Evolutionary conservation across 176 grass and related monocot species (phyloP), one percentile per base, ranked within the genome.

Genomic region (Phoenix roebelenii): DNA sequence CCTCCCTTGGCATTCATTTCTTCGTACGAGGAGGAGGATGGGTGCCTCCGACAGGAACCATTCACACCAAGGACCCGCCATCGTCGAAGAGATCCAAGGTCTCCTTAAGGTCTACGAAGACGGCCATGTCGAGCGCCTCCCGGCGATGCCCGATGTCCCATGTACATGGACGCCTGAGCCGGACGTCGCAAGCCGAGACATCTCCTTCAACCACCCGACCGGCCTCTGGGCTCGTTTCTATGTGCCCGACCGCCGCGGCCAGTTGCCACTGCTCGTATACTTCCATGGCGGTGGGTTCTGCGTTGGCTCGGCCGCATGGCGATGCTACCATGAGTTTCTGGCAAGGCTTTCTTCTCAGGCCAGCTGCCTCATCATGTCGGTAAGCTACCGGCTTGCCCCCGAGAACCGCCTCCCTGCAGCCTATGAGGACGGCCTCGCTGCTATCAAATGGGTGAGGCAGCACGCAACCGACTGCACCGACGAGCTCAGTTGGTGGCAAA

Each of bases 271-370:
- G 17, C 74, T 92, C 51, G 73, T 98, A 3, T 98, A 98, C 79
- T 98, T 98, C 72, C 93, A 98, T 65, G 93, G 93, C 25, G 93
- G 93, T 49, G 93, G 93, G 3, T 92, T 98, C 80, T 92, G 84
- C 63, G 81, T 98, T 5, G 87, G 87, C 16, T 98, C 93, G 25
- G 84, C 87, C 0, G 50, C 84, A 15, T 98, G 93, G 92, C 79
- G 92, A 65, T 91, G 87, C 81, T 97, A 97, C 81, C 92, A 97
- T 61, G 81, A 97, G 81, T 97, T 97, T 75, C 57, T 88, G 7
- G 61, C 71, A 6, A 78, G 49, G 18, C 52, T 91, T 14, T 60
- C 84, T 26, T 70, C 66, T 16, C 59, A 51, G 9, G 75, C 76
- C 5, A 58, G 65, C 2, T 97, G 87, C 76, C 75, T 85, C 52